Evolutionary conservation across 176 grass and related monocot genomes (phyloP).

Genomic region (Cenchrus purpureus): DNA sequence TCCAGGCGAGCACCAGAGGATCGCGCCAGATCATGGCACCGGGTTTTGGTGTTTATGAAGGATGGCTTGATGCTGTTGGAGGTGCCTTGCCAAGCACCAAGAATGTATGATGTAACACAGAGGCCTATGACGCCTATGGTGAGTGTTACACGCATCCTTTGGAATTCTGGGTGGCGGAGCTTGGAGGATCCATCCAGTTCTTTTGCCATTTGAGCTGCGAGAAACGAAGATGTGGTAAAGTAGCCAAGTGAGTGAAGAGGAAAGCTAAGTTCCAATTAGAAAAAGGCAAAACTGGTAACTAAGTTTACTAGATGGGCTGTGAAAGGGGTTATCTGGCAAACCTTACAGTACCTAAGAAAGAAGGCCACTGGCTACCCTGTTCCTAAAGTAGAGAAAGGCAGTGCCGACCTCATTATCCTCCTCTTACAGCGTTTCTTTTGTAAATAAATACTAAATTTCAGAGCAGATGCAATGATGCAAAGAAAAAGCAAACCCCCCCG

Average conservation of each 20-base stretch:
- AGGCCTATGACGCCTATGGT: conserved; percentile 48
- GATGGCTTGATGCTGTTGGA: conserved; percentile 31
- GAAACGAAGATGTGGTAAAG: neutral
- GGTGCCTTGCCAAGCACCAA: conserved; percentile 82
- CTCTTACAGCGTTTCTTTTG: neutral
- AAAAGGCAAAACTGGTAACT: neutral
- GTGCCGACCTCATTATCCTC: neutral
- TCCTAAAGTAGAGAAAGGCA: conserved; percentile 13
- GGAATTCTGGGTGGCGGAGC: conserved; percentile 42
- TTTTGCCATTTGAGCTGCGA: conserved; percentile 53
- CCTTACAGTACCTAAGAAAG: neutral
- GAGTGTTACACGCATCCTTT: conserved; percentile 58
- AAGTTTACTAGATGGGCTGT: neutral
- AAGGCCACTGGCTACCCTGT: neutral
- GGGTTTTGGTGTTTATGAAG: conserved; percentile 33
- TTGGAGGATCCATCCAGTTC: conserved; percentile 59
- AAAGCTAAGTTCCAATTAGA: neutral
- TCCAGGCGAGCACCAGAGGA: conserved; percentile 43
- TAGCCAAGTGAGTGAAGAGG: conserved; percentile 1
- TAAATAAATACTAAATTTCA: neutral
- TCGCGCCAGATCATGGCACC: conserved; percentile 11
- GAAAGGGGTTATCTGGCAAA: neutral
- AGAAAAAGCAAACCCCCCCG: neutral
- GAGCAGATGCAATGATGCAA: neutral
- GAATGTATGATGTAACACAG: conserved; percentile 67